Evolutionary conservation across 73 alveolate genomes (phyloP).

Genomic region (Paramecium sexaurelia): DNA sequence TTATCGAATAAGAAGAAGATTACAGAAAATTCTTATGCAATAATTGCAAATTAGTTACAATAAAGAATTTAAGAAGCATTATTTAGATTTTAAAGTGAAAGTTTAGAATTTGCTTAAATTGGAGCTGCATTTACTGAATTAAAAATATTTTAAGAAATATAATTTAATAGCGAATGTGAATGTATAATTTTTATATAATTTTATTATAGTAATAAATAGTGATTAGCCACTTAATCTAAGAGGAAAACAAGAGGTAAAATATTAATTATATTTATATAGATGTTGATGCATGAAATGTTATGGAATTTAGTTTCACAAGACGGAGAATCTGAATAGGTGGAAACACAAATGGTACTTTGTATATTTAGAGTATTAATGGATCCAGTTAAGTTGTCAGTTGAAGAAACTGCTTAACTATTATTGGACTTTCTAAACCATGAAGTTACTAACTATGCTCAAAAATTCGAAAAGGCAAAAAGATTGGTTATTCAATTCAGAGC

Average conservation of each 20-base stretch:
- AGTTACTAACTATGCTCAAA: background rate
- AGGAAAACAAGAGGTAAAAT: constrained; percentile 6
- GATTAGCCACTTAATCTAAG: background rate
- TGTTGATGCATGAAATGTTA: constrained; percentile 36
- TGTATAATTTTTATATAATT: constrained; percentile 22
- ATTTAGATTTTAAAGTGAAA: background rate
- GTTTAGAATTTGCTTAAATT: background rate
- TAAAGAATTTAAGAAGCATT: background rate
- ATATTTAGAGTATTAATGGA: constrained; percentile 40
- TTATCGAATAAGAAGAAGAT: constrained; percentile 27
- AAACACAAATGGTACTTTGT: background rate
- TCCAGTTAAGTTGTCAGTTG: constrained; percentile 14
- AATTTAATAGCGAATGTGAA: background rate
- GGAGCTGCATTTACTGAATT: constrained; percentile 11
- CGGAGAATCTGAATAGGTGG: constrained; percentile 1
- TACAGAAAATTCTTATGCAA: constrained; percentile 20
- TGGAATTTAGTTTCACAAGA: constrained; percentile 24
- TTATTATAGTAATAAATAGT: background rate
- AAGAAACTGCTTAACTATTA: constrained; percentile 29
- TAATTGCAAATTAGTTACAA: constrained; percentile 34
- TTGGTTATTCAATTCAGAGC: constrained; percentile 51
- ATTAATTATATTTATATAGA: background rate
- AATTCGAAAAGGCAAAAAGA: constrained; percentile 29
- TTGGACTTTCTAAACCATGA: constrained; percentile 13
- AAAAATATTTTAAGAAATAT: constrained; percentile 13